Conservation (phyloP, 2,329 filamentous ascomycete species). For the Cercospora nicotianae region DNA sequence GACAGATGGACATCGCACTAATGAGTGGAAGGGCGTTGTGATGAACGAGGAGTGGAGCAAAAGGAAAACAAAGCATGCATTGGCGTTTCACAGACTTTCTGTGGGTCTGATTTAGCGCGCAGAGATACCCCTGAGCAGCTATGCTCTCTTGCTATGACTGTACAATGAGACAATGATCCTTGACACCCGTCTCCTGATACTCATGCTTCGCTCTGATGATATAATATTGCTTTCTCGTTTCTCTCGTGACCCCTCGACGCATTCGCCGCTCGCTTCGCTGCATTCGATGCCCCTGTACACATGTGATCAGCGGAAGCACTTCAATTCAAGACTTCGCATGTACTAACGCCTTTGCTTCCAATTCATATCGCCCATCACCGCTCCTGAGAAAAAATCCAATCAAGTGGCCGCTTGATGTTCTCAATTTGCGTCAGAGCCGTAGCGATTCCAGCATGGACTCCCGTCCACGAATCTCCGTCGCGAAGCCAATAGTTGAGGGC, state of each 20-base stretch:
- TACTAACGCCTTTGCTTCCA: not conserved
- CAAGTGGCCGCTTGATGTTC: not conserved
- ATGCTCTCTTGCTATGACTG: not conserved
- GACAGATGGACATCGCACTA: not conserved
- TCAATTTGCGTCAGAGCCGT: not conserved
- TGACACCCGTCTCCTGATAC: not conserved
- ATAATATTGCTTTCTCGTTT: too few relatives aligned
- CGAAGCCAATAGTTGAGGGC: not conserved
- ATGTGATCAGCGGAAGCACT: not conserved
- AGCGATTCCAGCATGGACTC: not conserved
- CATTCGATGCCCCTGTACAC: not conserved
- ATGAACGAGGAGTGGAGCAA: not conserved
- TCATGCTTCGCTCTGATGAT: not conserved
- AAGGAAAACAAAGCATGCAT: not conserved
- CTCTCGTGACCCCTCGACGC: not conserved
- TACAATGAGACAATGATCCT: not conserved
- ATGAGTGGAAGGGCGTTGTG: not conserved
- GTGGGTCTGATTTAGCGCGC: not conserved
- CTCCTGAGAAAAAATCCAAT: not conserved
- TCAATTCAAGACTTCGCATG: too few relatives aligned
- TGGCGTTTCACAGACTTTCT: not conserved
- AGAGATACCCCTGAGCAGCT: not conserved
- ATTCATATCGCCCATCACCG: not conserved
- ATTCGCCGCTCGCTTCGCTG: not conserved
- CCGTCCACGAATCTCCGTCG: not conserved